Percentiles rank a stretch among this genome's conserved stretches.
Conservation (phyloP, 2,329 filamentous ascomycete species). For the Fusarium succisae region DNA sequence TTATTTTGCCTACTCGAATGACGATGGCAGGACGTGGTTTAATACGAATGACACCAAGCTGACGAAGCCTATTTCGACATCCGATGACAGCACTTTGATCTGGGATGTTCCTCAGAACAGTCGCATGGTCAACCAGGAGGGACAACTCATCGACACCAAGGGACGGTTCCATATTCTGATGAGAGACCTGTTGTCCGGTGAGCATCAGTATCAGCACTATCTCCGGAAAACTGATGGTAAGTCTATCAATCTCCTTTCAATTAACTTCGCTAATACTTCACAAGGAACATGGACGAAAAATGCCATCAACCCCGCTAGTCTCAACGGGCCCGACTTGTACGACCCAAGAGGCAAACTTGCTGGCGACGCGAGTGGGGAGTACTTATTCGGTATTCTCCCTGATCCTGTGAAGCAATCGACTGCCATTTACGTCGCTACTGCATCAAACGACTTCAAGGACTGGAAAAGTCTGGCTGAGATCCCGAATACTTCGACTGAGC, state of each 20-base stretch:
- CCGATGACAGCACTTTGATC: constrained; percentile 11
- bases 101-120: constrained; percentile 28
- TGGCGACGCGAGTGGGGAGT: constrained; percentile 15
- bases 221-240: constrained; percentile 3
- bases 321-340: constrained; percentile 26
- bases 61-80: constrained; percentile 10
- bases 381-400: constrained; percentile 15
- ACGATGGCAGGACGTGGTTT: constrained; percentile 28
- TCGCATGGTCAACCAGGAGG: constrained; percentile 32
- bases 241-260: rapidly evolving
- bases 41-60: constrained; percentile 17
- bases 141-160: constrained; percentile 18
- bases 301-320: constrained; percentile 5
- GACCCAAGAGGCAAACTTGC: constrained; percentile 31
- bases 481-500: constrained; percentile 21
- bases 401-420: constrained; percentile 1
- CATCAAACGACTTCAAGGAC: constrained; percentile 3
- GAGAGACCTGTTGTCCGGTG: constrained; percentile 18
- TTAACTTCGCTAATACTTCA: rapidly evolving
- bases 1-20: constrained; percentile 30
- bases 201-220: constrained; percentile 26
- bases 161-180: constrained; percentile 26
- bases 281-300: constrained; percentile 26
- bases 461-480: constrained; percentile 17
- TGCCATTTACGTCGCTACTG: constrained; percentile 14